A percentile compares a stretch with the other conserved stretches of the same genome.
These are phyloP conservation scores for Aspergillus pseudonomiae DNA, from an alignment of 2,329 filamentous ascomycete genomes.

Conservation along the genomic window DNA sequence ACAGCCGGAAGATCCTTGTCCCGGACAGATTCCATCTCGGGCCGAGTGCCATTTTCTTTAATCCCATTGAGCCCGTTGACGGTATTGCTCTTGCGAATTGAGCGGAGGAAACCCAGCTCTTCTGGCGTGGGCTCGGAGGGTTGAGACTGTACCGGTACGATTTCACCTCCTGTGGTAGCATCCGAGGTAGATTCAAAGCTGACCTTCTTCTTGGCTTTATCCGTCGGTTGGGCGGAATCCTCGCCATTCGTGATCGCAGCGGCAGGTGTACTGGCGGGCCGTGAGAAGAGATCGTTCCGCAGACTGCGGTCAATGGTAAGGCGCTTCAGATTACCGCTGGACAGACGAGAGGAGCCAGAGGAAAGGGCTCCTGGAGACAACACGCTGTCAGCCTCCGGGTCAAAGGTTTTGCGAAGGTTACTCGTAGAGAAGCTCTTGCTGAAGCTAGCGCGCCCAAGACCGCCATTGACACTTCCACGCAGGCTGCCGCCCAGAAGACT, in stretches of 20 bases:
- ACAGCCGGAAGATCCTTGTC: constrained; percentile 79
- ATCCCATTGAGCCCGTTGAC: constrained; percentile 45
- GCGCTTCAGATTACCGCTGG: constrained; percentile 77
- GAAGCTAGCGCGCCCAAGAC: constrained; percentile 66
- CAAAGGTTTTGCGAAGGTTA: constrained; percentile 80
- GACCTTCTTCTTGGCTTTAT: constrained; percentile 72
- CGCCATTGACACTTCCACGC: constrained; percentile 49
- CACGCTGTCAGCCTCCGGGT: constrained; percentile 76
- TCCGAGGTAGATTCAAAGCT: constrained; percentile 72
- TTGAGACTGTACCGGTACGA: constrained; percentile 55
- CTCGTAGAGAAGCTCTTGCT: constrained; percentile 88
- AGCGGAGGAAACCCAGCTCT: constrained; percentile 63
- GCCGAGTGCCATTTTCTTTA: constrained; percentile 38
- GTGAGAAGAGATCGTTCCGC: constrained; percentile 64
- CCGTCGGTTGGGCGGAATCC: constrained; percentile 40
- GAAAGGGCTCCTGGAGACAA: constrained; percentile 84
- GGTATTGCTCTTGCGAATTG: constrained; percentile 53
- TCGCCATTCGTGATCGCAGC: constrained; percentile 41
- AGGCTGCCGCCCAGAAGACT: constrained; percentile 58
- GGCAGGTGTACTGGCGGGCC: constrained; percentile 39
- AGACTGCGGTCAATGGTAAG: constrained; percentile 89
- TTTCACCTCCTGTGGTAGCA: constrained; percentile 48
- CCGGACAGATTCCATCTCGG: constrained; percentile 72
- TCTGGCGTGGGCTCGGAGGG: constrained; percentile 59
- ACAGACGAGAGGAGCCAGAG: constrained; percentile 65